phyloP scores from a whole-genome alignment of 2,329 filamentous ascomycete species.

The Cordyceps javanica region DNA sequence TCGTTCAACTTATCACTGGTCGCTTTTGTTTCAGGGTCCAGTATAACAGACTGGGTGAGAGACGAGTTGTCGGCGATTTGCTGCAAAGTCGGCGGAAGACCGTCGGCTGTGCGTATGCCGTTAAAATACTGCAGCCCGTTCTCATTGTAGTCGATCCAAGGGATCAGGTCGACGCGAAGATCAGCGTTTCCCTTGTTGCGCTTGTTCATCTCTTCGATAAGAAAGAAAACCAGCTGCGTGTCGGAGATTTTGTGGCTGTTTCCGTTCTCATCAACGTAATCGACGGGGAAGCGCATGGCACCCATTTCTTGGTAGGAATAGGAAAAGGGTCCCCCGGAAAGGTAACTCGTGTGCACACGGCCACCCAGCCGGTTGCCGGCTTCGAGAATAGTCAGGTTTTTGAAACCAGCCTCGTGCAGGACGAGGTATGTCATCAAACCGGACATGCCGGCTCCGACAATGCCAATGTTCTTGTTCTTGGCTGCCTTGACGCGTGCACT shows the following conservation, averaged over 20 bases:
- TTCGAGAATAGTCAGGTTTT: slow-evolving; percentile 57
- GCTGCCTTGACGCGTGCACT: slow-evolving; percentile 19
- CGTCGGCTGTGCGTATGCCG: slow-evolving; percentile 42
- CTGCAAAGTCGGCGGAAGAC: slow-evolving; percentile 45
- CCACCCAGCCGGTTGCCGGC: slow-evolving; percentile 55
- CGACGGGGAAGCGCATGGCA: slow-evolving; percentile 57
- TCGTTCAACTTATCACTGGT: slow-evolving; percentile 32
- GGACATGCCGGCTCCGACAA: slow-evolving; percentile 60
- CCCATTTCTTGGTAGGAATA: slow-evolving; percentile 65
- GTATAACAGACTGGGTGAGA: slow-evolving; percentile 27
- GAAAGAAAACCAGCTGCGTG: slow-evolving; percentile 58
- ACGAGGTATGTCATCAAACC: slow-evolving; percentile 54
- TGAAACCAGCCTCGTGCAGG: slow-evolving; percentile 47
- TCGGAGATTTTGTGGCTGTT: slow-evolving; percentile 54
- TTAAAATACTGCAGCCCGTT: slow-evolving; percentile 49
- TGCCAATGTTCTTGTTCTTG: slow-evolving; percentile 49
- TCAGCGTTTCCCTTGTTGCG: slow-evolving; percentile 47
- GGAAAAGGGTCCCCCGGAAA: slow-evolving; percentile 51
- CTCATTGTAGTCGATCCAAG: slow-evolving; percentile 50
- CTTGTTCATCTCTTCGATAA: slow-evolving; percentile 53
- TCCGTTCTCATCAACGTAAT: slow-evolving; percentile 44
- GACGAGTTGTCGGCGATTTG: slow-evolving; percentile 41
- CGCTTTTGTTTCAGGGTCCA: slow-evolving; percentile 26
- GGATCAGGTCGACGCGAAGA: slow-evolving; percentile 53
- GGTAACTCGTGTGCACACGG: slow-evolving; percentile 57